phyloP scores from a whole-genome alignment of 2,329 filamentous ascomycete species.

The Alternaria tenuissima region DNA sequence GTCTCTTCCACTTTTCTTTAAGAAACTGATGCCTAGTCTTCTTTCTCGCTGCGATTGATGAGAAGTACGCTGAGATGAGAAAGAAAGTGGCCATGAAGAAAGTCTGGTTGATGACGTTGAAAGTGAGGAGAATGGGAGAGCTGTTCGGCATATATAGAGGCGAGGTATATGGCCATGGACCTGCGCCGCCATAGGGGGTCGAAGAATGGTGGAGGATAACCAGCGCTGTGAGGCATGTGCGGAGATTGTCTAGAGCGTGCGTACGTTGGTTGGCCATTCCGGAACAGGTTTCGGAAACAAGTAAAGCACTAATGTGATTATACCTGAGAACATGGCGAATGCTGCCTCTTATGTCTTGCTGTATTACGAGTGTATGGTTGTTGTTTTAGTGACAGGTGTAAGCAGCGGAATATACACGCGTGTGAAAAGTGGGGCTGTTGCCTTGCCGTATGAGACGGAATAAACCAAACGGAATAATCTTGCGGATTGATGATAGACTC shows the following conservation, averaged over 20 bases:
- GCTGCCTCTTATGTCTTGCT: not conserved
- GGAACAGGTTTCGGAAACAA: not conserved
- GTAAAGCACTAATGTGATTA: not conserved
- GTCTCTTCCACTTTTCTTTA: conserved; percentile 23
- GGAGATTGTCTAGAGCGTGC: conserved; percentile 30
- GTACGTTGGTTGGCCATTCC: conserved; percentile 6
- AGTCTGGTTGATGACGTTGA: conserved; percentile 30
- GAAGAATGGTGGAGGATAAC: conserved; percentile 30
- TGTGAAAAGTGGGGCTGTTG: conserved; percentile 2
- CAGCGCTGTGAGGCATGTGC: conserved; percentile 29
- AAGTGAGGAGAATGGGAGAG: conserved; percentile 14
- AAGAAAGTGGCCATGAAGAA: conserved; percentile 36
- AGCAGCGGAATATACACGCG: not conserved
- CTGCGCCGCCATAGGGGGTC: conserved; percentile 29
- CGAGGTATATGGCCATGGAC: conserved; percentile 23
- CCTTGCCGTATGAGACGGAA: not conserved
- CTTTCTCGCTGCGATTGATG: conserved; percentile 14
- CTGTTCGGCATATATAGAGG: conserved; percentile 1
- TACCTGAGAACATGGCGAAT: not conserved
- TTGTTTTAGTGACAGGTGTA: not conserved
- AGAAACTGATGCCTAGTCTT: conserved; percentile 6
- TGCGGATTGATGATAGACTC: not conserved
- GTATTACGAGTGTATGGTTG: not conserved
- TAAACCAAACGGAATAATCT: not conserved
- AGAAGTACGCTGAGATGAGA: conserved; percentile 32